These are phyloP conservation scores for Kazachstania sp. DNA, from an alignment of 1,139 yeast genomes.

Conservation along the genomic window DNA sequence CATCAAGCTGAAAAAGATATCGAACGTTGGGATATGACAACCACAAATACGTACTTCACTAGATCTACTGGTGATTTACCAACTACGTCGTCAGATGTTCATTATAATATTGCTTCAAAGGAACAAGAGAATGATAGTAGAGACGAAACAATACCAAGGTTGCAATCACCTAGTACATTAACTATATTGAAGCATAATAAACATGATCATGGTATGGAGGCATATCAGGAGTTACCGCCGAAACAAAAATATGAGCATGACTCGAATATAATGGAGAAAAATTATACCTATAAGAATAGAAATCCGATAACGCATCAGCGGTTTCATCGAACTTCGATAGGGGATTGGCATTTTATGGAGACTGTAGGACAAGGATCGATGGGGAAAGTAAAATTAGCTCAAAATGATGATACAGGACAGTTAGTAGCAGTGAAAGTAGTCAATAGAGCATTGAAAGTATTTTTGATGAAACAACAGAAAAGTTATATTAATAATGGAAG, in stretches of 20 bases:
- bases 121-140: too few species aligned
- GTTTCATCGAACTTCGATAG: conserved; percentile 78
- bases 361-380: conserved; percentile 98
- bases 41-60: not conserved
- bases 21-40: conserved; percentile 4
- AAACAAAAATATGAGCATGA: not conserved
- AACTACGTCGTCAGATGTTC: not conserved
- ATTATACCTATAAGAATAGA: not conserved
- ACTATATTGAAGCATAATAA: conserved; percentile 21
- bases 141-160: not conserved
- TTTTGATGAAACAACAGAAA: conserved; percentile 58
- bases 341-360: conserved; percentile 94
- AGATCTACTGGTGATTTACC: not conserved
- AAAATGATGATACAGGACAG: conserved; percentile 72
- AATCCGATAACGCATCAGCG: conserved; percentile 15
- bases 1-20: too few species aligned
- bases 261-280: not conserved
- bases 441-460: conserved; percentile 68
- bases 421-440: conserved; percentile 81
- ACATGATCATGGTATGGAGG: not conserved
- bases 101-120: too few species aligned
- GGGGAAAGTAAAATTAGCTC: conserved; percentile 97
- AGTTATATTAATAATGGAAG: too few species aligned
- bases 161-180: conserved; percentile 4
- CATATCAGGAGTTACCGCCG: not conserved